These are phyloP conservation scores for Cicer chorassanicum DNA, from an alignment of 306 rosid species.

Conservation along the genomic window DNA sequence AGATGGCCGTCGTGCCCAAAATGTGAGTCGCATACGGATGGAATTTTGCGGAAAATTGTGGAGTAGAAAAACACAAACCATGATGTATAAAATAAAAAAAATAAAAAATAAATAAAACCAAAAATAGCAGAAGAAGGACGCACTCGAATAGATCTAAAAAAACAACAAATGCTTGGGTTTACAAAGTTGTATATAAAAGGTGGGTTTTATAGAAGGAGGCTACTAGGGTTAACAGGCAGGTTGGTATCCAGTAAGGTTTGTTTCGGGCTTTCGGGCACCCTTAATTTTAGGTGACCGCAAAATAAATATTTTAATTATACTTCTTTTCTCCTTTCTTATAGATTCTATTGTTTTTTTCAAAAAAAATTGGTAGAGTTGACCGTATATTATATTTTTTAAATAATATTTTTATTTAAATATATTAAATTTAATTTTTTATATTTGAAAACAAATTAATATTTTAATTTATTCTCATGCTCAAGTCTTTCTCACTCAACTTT, in stretches of 20 bases:
- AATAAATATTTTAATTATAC: no score
- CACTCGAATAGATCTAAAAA: neutral
- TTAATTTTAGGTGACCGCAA: no score
- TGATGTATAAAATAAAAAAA: neutral
- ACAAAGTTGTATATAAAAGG: neutral
- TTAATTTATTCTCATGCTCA: no score
- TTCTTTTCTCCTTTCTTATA: no score
- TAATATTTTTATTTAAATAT: no score
- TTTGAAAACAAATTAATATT: no score
- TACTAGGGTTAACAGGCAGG: conserved; percentile 47
- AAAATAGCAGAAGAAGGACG: neutral
- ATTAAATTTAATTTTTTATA: no score
- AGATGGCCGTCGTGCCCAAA: conserved; percentile 79
- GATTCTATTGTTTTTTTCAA: no score
- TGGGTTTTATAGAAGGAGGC: conserved; percentile 43
- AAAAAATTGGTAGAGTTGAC: no score
- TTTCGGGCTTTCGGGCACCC: neutral
- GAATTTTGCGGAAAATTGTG: conserved; percentile 62
- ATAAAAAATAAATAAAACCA: neutral
- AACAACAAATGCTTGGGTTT: neutral
- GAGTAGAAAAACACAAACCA: neutral
- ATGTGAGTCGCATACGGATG: conserved; percentile 75
- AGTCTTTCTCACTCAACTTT: no score
- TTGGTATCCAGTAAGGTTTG: neutral
- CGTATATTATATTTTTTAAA: no score